Percentiles rank a stretch among this genome's conserved stretches.
These are phyloP conservation scores for Candida frijolesensis DNA, from an alignment of 1,139 yeast species.

Conservation along the genomic window DNA sequence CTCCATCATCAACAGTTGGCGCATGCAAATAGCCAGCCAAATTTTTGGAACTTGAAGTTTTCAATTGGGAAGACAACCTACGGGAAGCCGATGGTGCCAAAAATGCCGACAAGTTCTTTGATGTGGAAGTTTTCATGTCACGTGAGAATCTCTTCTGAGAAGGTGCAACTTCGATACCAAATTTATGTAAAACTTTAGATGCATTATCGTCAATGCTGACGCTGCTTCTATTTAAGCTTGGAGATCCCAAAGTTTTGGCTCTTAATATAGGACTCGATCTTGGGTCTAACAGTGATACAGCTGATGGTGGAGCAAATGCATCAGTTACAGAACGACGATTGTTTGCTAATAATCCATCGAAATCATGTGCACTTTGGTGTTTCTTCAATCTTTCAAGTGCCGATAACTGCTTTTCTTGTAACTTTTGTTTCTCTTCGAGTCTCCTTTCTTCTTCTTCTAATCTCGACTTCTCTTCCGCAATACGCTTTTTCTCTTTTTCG, in stretches of 20 bases:
- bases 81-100: constrained; percentile 19
- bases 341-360: constrained; percentile 22
- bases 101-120: constrained; percentile 41
- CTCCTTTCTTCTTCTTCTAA: constrained; percentile 14
- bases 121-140: constrained; percentile 45
- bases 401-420: constrained; percentile 32
- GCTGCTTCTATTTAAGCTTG: constrained; percentile 19
- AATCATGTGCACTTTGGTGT: constrained; percentile 31
- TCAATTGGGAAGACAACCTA: constrained; percentile 20
- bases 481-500: constrained; percentile 17
- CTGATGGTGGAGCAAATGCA: constrained; percentile 15
- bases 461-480: constrained; percentile 18
- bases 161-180: constrained; percentile 44
- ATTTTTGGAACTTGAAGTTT: constrained; percentile 49
- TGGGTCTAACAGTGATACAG: constrained; percentile 41
- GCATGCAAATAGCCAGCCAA: constrained; percentile 31
- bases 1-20: constrained; percentile 5
- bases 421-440: constrained; percentile 17
- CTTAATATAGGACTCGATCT: constrained; percentile 35
- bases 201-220: constrained; percentile 21
- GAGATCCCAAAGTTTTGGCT: constrained; percentile 40
- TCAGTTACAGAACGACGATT: constrained; percentile 25
- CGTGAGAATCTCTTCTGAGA: constrained; percentile 27
- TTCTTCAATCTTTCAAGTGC: constrained; percentile 34
- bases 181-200: constrained; percentile 41